Evolutionary conservation across 2,329 filamentous ascomycete genomes (phyloP), one percentile per base, ranked within the genome.

Genomic region (Rutstroemia sp.): DNA sequence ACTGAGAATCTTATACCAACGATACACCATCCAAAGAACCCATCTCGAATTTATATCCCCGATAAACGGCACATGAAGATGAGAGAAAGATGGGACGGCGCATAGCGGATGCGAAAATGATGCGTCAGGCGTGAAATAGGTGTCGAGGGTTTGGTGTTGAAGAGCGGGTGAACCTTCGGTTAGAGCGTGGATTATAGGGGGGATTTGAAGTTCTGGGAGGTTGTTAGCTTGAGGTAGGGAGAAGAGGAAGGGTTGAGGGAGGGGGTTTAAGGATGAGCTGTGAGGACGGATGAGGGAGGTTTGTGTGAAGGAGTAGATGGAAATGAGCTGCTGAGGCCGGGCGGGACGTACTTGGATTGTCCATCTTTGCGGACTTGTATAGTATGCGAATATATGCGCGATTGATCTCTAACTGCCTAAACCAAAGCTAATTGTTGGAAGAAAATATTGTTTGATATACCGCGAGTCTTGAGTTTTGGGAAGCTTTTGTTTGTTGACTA

Each of bases 1-100:
- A 59, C 84, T 89, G 67, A 95, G 76, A 61, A 92, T 87, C 67
- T 90, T 89, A 72, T 95, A 92, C 88, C 87, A 92, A 42, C 83
- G 81, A 67, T 89, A 95, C 56, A 95, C 85, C 63, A 78, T 77
- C 48, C 80, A 73, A 17, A 95, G 77, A 5, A 88, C 68, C 72
- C 78, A 82, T 45, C 88, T 78, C 9, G 87, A 92, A 60, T 85
- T 81, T 23, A 81, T 55, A 12, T 67, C 59, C 7, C 71, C 70
- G 0, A 75, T 61, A 2, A 77, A 63, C 1, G 75, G 78, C 1
- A 80, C 50, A 2, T 67, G 57, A 30, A 72, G 61, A 17, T 74
- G 68, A 3, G 69, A 67, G 61, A 83, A 80, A 6, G 75, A 73
- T 0, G 81, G 80, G 1, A 89, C 88, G 12, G 83, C 80, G 66